Base-by-base conservation (phyloP, 352 stramenopile species). In the Phytophthora melonis region DNA sequence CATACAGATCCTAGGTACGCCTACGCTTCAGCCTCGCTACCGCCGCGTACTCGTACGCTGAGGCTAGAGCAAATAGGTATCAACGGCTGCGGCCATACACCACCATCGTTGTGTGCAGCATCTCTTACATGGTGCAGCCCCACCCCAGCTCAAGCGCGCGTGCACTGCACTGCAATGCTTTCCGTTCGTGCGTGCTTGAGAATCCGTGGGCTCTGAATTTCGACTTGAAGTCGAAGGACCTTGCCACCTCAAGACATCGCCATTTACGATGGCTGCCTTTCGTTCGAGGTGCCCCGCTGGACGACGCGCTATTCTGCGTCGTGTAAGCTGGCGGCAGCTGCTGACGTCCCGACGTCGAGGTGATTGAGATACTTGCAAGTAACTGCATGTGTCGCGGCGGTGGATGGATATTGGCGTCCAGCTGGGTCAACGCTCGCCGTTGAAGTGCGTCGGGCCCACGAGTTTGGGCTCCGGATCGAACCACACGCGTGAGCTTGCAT, bases 321-420 rank as follows among this genome's bases (percentile, higher is more conserved):
- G 41, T 50, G 41, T 21, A 10, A 50, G 41, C 41, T 50, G 19
- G 47, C 47, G 4, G 18, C 25, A 41, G 19, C 23, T 58, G 53
- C 53, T 58, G 23, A 43, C 53, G 53, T 58, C 41, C 19, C n/a
- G 18, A n/a, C 49, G 49, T 56, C 21, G 23, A 14, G 25, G 14
- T 41, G 6, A 21, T 58, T 58, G 53, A 58, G 25, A 58, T 58
- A 58, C 53, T 58, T 55, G 49, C 32, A 65, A 66, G 70, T 73
- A 77, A 77, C 63, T 16, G 55, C 53, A 74, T 77, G 50, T 77
- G 70, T 23, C 19, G 27, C 3, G 8, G 6, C 8, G 27, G 21
- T 67, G 52, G n/a, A 68, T 77, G 64, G 70, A 73, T 68, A 74
- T 72, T 27, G 23, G 30, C 25, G 19, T 57, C 52, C 58, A 70